Evolutionary conservation across 306 rosid species (phyloP).

Genomic region (apple (Malus domestica)): ASM211411v1 NC_041789.1:29826501-29827000

Average conservation of each 20-base stretch:
- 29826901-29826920: no score
- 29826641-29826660: neutral
- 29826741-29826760: neutral
- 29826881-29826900: no score
- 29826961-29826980: neutral
- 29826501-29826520: no score
- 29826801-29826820: no score
- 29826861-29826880: no score
- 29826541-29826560: rapidly evolving
- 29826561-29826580: no score
- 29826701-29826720: neutral
- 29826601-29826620: neutral
- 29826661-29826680: neutral
- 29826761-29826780: neutral
- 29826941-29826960: no score
- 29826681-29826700: neutral
- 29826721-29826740: neutral
- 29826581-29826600: neutral
- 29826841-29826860: no score
- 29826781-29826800: no score
- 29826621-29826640: neutral
- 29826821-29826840: no score
- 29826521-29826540: no score
- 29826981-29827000: neutral
- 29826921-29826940: no score